phyloP scores from a whole-genome alignment of 2,329 filamentous ascomycete species.

The Botrytis paeoniae region DNA sequence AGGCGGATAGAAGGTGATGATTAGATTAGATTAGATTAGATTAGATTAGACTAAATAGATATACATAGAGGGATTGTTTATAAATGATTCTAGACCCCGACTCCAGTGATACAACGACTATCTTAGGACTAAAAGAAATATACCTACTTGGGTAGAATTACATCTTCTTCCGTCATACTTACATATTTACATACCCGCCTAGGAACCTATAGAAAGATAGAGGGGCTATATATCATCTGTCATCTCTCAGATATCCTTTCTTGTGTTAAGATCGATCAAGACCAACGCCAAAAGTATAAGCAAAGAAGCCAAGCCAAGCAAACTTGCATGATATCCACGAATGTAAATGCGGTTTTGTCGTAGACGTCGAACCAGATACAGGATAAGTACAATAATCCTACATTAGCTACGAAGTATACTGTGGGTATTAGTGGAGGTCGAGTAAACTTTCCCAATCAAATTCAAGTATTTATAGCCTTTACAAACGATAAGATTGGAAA shows the following conservation, averaged over 20 bases:
- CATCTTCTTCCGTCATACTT: neutral
- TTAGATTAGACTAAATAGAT: no score
- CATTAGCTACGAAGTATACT: neutral
- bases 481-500: neutral
- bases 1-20: neutral
- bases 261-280: neutral
- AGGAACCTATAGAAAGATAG: neutral
- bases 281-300: neutral
- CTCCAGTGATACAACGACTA: neutral
- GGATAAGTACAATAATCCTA: neutral
- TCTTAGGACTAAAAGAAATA: neutral
- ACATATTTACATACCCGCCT: no score
- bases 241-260: no score
- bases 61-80: neutral
- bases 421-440: neutral
- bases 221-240: no score
- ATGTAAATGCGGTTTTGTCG: neutral
- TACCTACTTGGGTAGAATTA: no score
- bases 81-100: neutral
- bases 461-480: neutral
- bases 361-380: neutral
- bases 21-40: neutral
- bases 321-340: neutral
- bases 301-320: neutral
- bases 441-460: neutral